Base-by-base conservation (phyloP, 2,329 filamentous ascomycete species). In the Talaromyces atroroseus region DNA sequence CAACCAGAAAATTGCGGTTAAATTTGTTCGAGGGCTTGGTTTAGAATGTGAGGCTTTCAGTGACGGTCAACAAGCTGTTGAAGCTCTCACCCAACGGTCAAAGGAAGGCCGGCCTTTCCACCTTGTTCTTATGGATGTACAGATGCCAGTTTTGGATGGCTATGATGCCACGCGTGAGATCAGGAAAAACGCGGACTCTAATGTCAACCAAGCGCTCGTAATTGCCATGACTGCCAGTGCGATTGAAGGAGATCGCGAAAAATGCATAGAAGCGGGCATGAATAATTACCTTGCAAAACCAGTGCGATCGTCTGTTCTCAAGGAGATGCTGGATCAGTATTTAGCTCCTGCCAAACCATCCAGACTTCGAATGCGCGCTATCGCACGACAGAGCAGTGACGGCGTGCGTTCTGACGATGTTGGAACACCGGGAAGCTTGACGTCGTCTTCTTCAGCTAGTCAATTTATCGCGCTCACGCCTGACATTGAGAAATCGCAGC, bases 201-300 rank as follows among this genome's bases (percentile, higher is more conserved):
- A 82, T 7, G 90, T 97, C 11, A 82, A 89, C 52, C 86, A 89
- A 61, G 84, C 95, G 1, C 78, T 96, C n/a, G 89, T 97, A 49
- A 96, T 97, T 64, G 92, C 92, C 54, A 96, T 97, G 92, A 97
- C 92, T 1, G 92, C 92, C 1, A 92, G 87, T 24, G 92, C 92
- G 2, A 97, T 97, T 59, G 89, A 94, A 68, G 92, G 92, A 18
- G 92, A 97, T 68, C 82, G 92, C 49, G 92, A 97, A 70, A 96
- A 95, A 74, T 96, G 92, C 64, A 77, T 96, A n/a, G 90, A 91
- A 50, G 90, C 90, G 1, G 92, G 92, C 46, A 97, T 97, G 92
- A 96, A 96, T 71, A 94, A 96, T 66, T 97, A 96, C 66, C 82
- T 96, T 1, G 91, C 92, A 16, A 97, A 97, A 70, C 92, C 92